Evolutionary conservation across 139 green algal species (phyloP), one percentile per base, ranked within the genome.

Genomic region (Monoraphidium neglectum): DNA sequence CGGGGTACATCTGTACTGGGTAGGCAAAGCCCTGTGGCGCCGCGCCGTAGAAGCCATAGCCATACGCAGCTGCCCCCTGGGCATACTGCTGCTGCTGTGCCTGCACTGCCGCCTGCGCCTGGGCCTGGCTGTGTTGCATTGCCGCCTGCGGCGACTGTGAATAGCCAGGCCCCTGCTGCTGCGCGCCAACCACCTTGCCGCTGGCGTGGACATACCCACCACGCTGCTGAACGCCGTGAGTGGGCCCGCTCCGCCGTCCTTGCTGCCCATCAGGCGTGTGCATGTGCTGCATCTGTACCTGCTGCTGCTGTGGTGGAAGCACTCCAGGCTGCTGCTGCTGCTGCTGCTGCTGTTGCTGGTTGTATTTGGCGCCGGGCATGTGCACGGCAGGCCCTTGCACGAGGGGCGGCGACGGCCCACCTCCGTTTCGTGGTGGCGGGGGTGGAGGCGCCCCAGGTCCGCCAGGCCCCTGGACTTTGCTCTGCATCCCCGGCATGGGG

Each of bases 381-480:
- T 72, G 66, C 24, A 64, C 51, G 18, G 32, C 69, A 37, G 53
- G 54, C 67, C 56, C 70, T 69, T n/a, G n/a, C n/a, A n/a, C n/a
- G n/a, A n/a, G n/a, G n/a, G n/a, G n/a, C n/a, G n/a, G 70, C 70
- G 68, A 56, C 35, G 53, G 70, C 23, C 6, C 43, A 12, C 43
- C 43, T 21, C 43, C 43, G 12, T 8, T 21, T 8, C 43, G 43
- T 8, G 43, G 43, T 12, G 43, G 43, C 43, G 43, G 43, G 8
- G 43, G 43, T 12, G 43, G 43, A 8, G 43, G 43, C 43, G 43
- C 8, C 43, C 8, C 8, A 12, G 43, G 35, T 24, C 61, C 60
- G 60, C 60, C 56, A 49, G 30, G 69, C 35, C 54, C n/a, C 2
- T 12, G 24, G 57, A 26, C n/a, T 2, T 66, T 59, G 37, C 54